Conservation (phyloP, 2,329 filamentous ascomycete species). For the Penicillium concentricum region DNA sequence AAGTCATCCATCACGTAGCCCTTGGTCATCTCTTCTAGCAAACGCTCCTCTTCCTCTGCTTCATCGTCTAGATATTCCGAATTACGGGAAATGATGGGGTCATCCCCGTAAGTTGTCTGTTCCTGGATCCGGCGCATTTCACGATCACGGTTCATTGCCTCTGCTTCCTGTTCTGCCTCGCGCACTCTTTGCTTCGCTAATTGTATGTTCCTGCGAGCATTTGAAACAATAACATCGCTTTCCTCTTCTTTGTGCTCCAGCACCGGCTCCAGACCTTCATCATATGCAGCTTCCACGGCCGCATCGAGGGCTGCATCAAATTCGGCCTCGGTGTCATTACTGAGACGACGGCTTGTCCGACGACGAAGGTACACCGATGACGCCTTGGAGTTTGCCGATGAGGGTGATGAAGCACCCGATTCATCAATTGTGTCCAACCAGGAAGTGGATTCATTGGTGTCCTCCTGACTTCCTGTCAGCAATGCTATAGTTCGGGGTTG, state of each 20-base stretch:
- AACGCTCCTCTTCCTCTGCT: slow-evolving; percentile 70
- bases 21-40: slow-evolving; percentile 83
- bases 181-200: slow-evolving; percentile 72
- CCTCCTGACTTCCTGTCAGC: slow-evolving; percentile 45
- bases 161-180: slow-evolving; percentile 69
- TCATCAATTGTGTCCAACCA: slow-evolving; percentile 96
- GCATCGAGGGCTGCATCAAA: slow-evolving; percentile 94
- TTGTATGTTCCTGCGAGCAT: slow-evolving; percentile 66
- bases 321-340: slow-evolving; percentile 77
- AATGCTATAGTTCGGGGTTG: slow-evolving; percentile 14
- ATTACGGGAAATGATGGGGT: slow-evolving; percentile 25
- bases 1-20: slow-evolving; percentile 83
- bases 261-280: slow-evolving; percentile 79
- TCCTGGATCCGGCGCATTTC: slow-evolving; percentile 52
- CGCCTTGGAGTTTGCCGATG: slow-evolving; percentile 77
- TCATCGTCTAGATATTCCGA: slow-evolving; percentile 60
- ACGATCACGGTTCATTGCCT: slow-evolving; percentile 59
- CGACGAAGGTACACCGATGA: slow-evolving; percentile 68
- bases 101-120: slow-evolving; percentile 19
- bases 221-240: slow-evolving; percentile 40
- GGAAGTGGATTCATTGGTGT: slow-evolving; percentile 76
- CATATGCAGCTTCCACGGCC: slow-evolving; percentile 92
- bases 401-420: slow-evolving; percentile 74
- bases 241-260: slow-evolving; percentile 33
- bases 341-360: slow-evolving; percentile 67